phyloP scores from a whole-genome alignment of 2,329 filamentous ascomycete species.

The Colletotrichum liaoningense region DNA sequence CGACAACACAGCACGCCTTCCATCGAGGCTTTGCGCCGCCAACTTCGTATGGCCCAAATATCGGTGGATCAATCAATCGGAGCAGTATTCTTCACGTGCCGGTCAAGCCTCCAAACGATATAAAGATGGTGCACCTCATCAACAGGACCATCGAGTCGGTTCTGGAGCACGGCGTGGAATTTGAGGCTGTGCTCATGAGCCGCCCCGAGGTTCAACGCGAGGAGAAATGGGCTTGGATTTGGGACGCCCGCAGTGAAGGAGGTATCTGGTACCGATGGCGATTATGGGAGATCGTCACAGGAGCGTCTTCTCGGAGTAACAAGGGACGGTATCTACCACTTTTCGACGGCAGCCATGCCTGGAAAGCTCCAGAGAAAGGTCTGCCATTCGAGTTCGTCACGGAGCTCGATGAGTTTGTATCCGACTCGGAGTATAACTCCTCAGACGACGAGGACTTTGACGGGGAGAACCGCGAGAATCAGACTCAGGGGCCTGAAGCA shows the following conservation, averaged over 20 bases:
- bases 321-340: constrained; percentile 70
- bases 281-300: constrained; percentile 87
- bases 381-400: constrained; percentile 87
- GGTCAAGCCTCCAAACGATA: constrained; percentile 80
- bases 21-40: constrained; percentile 81
- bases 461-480: constrained; percentile 65
- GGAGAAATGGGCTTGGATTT: constrained; percentile 94
- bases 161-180: constrained; percentile 83
- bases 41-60: constrained; percentile 67
- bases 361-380: constrained; percentile 79
- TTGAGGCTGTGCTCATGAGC: constrained; percentile 93
- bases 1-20: constrained; percentile 56
- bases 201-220: constrained; percentile 84
- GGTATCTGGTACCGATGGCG: constrained; percentile 95
- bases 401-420: constrained; percentile 80
- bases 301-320: constrained; percentile 58
- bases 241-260: constrained; percentile 82
- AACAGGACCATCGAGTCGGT: constrained; percentile 88
- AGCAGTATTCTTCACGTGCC: constrained; percentile 72
- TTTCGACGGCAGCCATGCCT: constrained; percentile 82
- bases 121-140: constrained; percentile 83
- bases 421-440: constrained; percentile 87
- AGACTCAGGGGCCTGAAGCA: constrained; percentile 52
- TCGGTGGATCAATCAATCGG: constrained; percentile 55
- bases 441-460: constrained; percentile 84